These are phyloP conservation scores for Candida labiduridarum DNA, from an alignment of 1,139 yeast species.

Conservation along the genomic window DNA sequence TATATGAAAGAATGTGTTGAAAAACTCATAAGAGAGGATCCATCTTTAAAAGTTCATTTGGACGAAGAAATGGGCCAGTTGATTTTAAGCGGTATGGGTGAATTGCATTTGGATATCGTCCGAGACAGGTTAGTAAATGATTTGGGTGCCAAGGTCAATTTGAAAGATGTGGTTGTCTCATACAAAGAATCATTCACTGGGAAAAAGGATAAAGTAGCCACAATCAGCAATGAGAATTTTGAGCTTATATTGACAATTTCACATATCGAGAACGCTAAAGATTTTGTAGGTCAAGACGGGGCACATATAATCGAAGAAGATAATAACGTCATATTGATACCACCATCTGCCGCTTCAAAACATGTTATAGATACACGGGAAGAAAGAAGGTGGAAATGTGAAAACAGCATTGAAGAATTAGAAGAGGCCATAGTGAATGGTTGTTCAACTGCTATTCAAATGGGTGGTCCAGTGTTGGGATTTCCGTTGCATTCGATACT, in stretches of 20 bases:
- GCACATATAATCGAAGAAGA: conserved; percentile 37
- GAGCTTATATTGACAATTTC: conserved; percentile 49
- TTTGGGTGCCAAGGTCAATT: conserved; percentile 76
- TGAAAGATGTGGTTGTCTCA: conserved; percentile 85
- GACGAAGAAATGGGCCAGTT: conserved; percentile 93
- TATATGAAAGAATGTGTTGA: conserved; percentile 68
- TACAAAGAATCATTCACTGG: conserved; percentile 71
- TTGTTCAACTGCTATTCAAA: conserved; percentile 69
- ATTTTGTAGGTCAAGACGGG: conserved; percentile 44
- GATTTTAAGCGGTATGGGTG: conserved; percentile 93
- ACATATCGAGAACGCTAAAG: conserved; percentile 49
- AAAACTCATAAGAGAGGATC: conserved; percentile 71
- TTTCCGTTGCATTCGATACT: conserved; percentile 67
- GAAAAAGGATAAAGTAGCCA: conserved; percentile 5
- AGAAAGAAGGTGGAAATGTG: conserved; percentile 55
- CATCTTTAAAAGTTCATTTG: conserved; percentile 27
- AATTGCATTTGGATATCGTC: conserved; percentile 87
- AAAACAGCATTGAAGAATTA: conserved; percentile 48
- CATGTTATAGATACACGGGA: conserved; percentile 28
- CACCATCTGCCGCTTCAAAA: conserved; percentile 30
- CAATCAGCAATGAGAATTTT: conserved; percentile 19
- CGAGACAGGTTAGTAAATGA: conserved; percentile 75
- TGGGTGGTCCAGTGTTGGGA: conserved; percentile 71
- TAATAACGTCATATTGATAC: conserved; percentile 40
- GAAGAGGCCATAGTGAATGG: conserved; percentile 61